phyloP scores from a whole-genome alignment of 2,329 filamentous ascomycete species.

The Fusarium tjaetaba region DNA sequence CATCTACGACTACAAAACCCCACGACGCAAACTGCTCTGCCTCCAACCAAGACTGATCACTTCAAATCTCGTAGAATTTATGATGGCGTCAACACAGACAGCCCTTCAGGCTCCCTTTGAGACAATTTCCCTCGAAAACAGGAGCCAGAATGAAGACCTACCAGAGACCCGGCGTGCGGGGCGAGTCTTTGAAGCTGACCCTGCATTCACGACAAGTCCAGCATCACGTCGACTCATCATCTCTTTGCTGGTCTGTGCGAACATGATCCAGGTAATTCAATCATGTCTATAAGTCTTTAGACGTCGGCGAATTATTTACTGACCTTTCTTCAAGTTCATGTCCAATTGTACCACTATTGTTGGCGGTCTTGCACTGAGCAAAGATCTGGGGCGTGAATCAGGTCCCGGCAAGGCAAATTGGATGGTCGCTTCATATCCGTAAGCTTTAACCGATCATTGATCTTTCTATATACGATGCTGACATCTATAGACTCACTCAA shows the following conservation, averaged over 20 bases:
- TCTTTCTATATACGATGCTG: rapidly evolving
- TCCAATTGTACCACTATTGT: slow-evolving; percentile 5
- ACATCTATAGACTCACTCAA: slow-evolving; percentile 54
- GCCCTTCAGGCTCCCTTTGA: neutral
- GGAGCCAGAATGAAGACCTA: neutral
- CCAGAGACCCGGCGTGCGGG: neutral
- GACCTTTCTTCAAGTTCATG: neutral
- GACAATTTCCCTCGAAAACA: neutral
- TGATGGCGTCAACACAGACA: slow-evolving; percentile 4
- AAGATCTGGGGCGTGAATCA: slow-evolving; percentile 3
- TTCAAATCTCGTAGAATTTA: rapidly evolving
- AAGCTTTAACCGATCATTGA: rapidly evolving
- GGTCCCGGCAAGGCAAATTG: slow-evolving; percentile 15
- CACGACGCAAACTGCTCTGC: neutral
- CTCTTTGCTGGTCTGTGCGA: slow-evolving; percentile 9
- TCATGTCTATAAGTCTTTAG: rapidly evolving
- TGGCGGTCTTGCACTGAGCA: slow-evolving; percentile 6
- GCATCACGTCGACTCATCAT: slow-evolving; percentile 6
- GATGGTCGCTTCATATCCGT: slow-evolving; percentile 27
- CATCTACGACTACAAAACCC: neutral
- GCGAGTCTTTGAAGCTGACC: slow-evolving; percentile 8
- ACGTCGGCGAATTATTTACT: neutral
- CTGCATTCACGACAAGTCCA: slow-evolving; percentile 8
- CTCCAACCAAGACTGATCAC: neutral
- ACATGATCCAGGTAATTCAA: neutral